Percentiles rank a stretch among this genome's conserved stretches.
Conservation (phyloP, 441 rosid genomes). For the Melianthus villosus region DNA sequence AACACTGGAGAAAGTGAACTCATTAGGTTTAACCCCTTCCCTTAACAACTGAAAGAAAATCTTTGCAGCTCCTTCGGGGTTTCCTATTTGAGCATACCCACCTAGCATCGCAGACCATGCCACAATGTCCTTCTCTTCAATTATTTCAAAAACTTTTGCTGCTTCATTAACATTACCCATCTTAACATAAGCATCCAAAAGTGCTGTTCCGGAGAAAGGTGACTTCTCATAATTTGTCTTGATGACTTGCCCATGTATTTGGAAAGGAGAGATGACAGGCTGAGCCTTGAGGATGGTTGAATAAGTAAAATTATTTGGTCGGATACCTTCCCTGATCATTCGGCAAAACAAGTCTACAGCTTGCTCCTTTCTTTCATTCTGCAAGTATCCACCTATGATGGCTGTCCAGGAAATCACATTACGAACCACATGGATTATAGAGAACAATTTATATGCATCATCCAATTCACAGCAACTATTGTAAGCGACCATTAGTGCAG, state of each 20-base stretch:
- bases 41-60: conserved; percentile 21
- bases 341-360: conserved; percentile 28
- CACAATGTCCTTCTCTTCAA: conserved; percentile 21
- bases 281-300: no score
- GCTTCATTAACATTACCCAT: no score
- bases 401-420: conserved; percentile 38
- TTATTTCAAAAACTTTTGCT: conserved; percentile 21
- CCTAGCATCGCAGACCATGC: conserved; percentile 31
- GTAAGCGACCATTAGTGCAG: conserved; percentile 33
- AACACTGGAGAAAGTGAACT: conserved; percentile 24
- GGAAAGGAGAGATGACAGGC: no score
- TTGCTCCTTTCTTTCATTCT: conserved; percentile 32
- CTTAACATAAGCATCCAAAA: no score
- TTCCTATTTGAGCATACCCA: conserved; percentile 22
- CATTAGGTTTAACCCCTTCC: conserved; percentile 18
- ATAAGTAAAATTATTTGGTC: no score
- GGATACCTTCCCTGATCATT: no score
- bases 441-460: conserved; percentile 24
- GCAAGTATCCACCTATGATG: conserved; percentile 30
- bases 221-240: no score
- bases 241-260: no score
- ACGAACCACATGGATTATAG: conserved; percentile 15
- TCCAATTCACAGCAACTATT: conserved; percentile 28
- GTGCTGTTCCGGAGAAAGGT: no score
- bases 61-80: conserved; percentile 14